Evolutionary conservation across 1,284 basidiomycete genomes (phyloP), one percentile per base, ranked within the genome.

Genomic region (Rhodotorula sp.): DNA sequence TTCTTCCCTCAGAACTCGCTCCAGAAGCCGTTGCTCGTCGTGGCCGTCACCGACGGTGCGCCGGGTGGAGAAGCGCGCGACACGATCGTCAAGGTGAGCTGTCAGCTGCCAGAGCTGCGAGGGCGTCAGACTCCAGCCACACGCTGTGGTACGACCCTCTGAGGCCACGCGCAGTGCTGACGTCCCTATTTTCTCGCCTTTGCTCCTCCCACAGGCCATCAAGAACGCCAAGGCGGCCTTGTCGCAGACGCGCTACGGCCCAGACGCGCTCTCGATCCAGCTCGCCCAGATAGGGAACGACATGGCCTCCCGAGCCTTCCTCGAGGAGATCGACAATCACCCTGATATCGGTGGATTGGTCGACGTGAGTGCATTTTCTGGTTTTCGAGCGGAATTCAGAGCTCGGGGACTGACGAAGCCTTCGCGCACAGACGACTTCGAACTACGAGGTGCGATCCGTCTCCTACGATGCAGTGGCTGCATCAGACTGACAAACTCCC

Each of bases 201-300:
- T 15, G 21, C 20, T 0, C 29, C 12, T n/a, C 21, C 21, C 57
- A 26, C 46, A 61, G 60, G 60, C 49, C 65, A 83, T 84, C 73
- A 69, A 77, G 34, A 72, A 79, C 34, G 78, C 82, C 21, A 80
- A 81, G 71, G 73, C 78, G 64, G 81, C 81, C 71, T 78, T 84
- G 29, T 71, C 75, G 58, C 68, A 80, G 54, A 79, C 81, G 7
- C 77, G 81, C 52, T 84, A 83, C 77, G 84, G 84, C 12, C 70
- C 82, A 16, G 83, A 84, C 69, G 82, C 83, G 4, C 67, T 84
- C 14, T 82, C 81, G 2, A 81, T 83, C 64, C 70, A 83, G 74
- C 80, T 84, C 60, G 82, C 82, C 31, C 46, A 82, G 83, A 82
- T 84, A 64, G 83, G 83, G 21, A 82, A 81, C 77, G 83, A 84